Conservation (phyloP, 2,329 filamentous ascomycete species). For the Ascochyta lentis region DNA sequence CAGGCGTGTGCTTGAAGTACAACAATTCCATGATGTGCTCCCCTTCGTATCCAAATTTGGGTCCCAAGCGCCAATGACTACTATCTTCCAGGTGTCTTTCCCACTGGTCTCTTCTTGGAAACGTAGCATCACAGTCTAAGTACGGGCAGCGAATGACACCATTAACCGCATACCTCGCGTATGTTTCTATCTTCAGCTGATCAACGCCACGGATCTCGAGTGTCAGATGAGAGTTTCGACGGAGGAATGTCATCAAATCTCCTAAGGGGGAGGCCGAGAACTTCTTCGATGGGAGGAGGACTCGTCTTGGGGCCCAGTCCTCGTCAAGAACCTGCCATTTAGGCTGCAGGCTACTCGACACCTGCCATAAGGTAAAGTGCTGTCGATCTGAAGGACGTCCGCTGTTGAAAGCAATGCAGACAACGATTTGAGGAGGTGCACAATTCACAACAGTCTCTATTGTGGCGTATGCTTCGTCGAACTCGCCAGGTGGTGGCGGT, state of each 20-base stretch:
- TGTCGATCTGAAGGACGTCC: not conserved
- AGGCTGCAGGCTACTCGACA: not conserved
- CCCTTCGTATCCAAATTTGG: not conserved
- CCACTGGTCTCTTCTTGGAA: not conserved
- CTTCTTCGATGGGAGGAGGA: constrained; percentile 6
- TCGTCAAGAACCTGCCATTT: not conserved
- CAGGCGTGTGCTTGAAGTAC: constrained; percentile 1
- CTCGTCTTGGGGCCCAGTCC: constrained; percentile 13
- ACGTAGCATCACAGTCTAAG: constrained; percentile 6
- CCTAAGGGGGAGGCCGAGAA: constrained; percentile 9
- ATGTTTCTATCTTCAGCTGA: constrained; percentile 14
- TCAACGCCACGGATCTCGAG: constrained; percentile 5
- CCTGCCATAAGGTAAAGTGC: not conserved
- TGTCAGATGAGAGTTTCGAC: not conserved
- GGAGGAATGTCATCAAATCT: constrained; percentile 1
- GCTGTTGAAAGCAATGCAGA: not conserved
- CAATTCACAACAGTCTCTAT: not conserved
- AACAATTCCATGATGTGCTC: not conserved
- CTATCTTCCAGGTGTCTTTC: not conserved
- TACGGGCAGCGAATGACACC: constrained; percentile 11
- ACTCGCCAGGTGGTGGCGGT: no score
- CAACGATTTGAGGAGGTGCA: not conserved
- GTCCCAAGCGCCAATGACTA: not conserved
- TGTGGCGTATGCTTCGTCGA: not conserved
- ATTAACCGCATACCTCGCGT: constrained; percentile 9